phyloP scores from a whole-genome alignment of 176 grass and related monocot species.

The Aegilops tauschii region DNA sequence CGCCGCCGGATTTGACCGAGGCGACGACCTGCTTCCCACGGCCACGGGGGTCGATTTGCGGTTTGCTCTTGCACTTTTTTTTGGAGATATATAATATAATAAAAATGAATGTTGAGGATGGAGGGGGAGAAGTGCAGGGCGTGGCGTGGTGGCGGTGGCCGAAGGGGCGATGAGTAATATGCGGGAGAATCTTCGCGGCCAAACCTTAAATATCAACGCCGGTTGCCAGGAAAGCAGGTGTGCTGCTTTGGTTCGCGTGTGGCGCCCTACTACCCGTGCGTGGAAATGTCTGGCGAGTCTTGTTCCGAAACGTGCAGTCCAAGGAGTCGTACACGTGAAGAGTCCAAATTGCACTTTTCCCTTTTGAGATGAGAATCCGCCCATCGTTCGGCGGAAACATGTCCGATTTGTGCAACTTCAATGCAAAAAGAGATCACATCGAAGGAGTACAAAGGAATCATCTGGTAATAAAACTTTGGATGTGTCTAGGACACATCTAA shows the following conservation, averaged over 20 bases:
- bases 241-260: neutral
- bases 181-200: neutral
- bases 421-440: too few species aligned
- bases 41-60: slow-evolving; percentile 13
- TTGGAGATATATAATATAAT: neutral
- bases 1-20: slow-evolving; percentile 41
- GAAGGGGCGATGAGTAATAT: neutral
- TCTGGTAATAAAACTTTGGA: too few species aligned
- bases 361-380: too few species aligned
- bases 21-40: slow-evolving; percentile 15
- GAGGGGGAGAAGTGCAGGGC: neutral
- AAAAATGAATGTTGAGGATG: neutral
- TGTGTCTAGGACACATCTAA: too few species aligned
- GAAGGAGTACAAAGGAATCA: too few species aligned
- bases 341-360: too few species aligned
- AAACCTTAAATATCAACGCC: slow-evolving; percentile 4
- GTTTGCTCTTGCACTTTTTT: slow-evolving; percentile 5
- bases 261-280: neutral
- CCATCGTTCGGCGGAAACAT: too few species aligned
- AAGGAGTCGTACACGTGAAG: too few species aligned
- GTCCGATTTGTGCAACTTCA: too few species aligned
- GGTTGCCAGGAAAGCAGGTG: slow-evolving; percentile 6
- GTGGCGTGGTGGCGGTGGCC: neutral
- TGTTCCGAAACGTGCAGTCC: too few species aligned
- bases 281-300: neutral